Conservation (phyloP, 2,329 filamentous ascomycete genomes). For the Claviceps africana region DNA sequence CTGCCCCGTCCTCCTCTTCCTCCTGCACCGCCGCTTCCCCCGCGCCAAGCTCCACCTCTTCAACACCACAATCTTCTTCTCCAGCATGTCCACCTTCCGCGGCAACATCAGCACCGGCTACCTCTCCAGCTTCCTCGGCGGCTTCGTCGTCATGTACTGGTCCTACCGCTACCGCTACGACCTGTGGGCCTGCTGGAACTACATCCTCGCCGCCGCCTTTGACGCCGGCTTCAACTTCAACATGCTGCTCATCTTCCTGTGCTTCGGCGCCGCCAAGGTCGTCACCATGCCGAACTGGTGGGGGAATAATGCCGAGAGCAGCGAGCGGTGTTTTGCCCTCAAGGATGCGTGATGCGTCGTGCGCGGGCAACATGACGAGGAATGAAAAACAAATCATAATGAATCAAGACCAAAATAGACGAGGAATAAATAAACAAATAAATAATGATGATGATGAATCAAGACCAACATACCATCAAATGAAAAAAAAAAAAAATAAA, state of each 20-base stretch:
- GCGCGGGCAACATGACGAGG: too few species aligned
- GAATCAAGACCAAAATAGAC: too few species aligned
- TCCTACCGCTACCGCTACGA: constrained; percentile 40
- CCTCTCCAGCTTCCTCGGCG: constrained; percentile 42
- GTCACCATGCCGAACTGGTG: constrained; percentile 50
- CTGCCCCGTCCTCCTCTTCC: constrained; percentile 32
- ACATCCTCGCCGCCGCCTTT: constrained; percentile 45
- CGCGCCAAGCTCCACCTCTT: constrained; percentile 39
- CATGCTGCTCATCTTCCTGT: constrained; percentile 46
- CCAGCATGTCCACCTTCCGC: constrained; percentile 39
- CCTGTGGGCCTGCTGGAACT: constrained; percentile 47
- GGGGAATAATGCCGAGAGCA: constrained; percentile 41
- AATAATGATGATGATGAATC: too few species aligned
- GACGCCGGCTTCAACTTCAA: constrained; percentile 50
- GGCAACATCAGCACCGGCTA: constrained; percentile 49
- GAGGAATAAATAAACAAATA: too few species aligned
- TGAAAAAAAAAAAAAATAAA: too few species aligned
- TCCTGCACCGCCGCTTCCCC: constrained; percentile 38
- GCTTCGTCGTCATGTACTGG: constrained; percentile 46
- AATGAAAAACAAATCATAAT: too few species aligned
- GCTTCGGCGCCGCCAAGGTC: constrained; percentile 41
- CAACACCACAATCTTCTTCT: constrained; percentile 51
- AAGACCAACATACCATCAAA: too few species aligned
- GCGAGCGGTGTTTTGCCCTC: constrained; percentile 45
- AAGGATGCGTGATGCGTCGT: not conserved